These are phyloP conservation scores for Colletotrichum siamense DNA, from an alignment of 2,329 filamentous ascomycete species.

Conservation along the genomic window DNA sequence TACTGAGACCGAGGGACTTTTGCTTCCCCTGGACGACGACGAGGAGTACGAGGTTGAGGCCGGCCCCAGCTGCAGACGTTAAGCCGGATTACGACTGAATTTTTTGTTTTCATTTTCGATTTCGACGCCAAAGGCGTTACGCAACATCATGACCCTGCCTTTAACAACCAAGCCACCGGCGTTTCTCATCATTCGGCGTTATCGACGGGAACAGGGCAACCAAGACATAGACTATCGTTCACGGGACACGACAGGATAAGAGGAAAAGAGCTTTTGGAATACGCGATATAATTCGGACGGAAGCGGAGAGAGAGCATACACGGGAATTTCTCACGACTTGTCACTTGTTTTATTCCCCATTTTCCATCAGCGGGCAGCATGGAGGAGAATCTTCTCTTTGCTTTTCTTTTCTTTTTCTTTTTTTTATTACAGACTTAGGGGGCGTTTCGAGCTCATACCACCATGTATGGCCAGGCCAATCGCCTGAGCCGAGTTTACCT, in stretches of 20 bases:
- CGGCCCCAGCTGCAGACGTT: conserved; percentile 11
- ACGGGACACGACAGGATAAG: conserved; percentile 12
- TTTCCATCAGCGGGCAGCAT: conserved; percentile 20
- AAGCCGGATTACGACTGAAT: not conserved
- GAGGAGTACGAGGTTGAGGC: conserved; percentile 1
- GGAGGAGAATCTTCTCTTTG: not conserved
- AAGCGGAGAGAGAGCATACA: not conserved
- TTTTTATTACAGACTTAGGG: not conserved
- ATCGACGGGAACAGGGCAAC: conserved; percentile 26
- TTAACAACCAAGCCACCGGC: not conserved
- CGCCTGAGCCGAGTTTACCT: not conserved
- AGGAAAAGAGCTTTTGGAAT: not conserved
- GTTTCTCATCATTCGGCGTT: conserved; percentile 17
- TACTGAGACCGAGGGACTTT: conserved; percentile 12
- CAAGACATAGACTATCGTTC: conserved; percentile 21
- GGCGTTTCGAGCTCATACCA: not conserved
- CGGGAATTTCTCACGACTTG: conserved; percentile 15
- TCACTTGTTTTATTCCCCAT: conserved; percentile 14
- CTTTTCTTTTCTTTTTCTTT: conserved; percentile 7
- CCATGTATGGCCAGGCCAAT: conserved; percentile 1
- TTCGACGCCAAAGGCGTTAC: not conserved
- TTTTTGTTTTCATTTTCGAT: not conserved
- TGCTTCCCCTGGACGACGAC: not conserved
- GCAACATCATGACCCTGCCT: not conserved
- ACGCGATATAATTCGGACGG: conserved; percentile 9